Conservation (phyloP, 805 yeast species). For the Yarrowia sp. region DNA sequence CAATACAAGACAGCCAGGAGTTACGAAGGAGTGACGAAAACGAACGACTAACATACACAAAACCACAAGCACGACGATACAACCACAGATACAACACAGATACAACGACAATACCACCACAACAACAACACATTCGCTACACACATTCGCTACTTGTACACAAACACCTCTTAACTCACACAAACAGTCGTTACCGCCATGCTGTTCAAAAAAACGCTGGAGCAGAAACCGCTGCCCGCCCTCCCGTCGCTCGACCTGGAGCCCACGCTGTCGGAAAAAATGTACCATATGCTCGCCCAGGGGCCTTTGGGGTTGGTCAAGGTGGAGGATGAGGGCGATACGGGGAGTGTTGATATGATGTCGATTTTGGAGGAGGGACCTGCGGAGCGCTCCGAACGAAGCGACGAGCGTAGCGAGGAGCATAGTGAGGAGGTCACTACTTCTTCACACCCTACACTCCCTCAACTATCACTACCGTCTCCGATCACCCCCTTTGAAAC, state of each 20-base stretch:
- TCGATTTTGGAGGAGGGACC: constrained; percentile 8
- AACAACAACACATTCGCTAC: neutral
- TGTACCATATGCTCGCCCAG: constrained; percentile 7
- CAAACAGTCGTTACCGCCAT: neutral
- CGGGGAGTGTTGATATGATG: neutral
- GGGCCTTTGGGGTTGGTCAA: neutral
- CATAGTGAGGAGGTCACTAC: no score
- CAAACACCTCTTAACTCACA: neutral
- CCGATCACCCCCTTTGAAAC: no score
- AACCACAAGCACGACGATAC: no score
- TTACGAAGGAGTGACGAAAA: no score
- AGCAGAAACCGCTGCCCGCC: neutral
- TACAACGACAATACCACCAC: neutral
- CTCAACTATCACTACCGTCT: no score
- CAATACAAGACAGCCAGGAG: no score
- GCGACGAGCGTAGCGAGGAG: no score
- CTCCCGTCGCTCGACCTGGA: neutral
- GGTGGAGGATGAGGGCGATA: neutral
- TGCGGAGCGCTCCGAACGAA: neutral
- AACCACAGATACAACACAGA: neutral
- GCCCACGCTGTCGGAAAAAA: constrained; percentile 11
- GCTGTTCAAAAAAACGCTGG: neutral
- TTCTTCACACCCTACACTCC: no score
- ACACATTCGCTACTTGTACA: neutral
- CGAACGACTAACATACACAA: no score